Evolutionary conservation across 192 early-diverging fungal genomes (phyloP), one percentile per base, ranked within the genome.

Genomic region (Linnemannia zychae): DNA sequence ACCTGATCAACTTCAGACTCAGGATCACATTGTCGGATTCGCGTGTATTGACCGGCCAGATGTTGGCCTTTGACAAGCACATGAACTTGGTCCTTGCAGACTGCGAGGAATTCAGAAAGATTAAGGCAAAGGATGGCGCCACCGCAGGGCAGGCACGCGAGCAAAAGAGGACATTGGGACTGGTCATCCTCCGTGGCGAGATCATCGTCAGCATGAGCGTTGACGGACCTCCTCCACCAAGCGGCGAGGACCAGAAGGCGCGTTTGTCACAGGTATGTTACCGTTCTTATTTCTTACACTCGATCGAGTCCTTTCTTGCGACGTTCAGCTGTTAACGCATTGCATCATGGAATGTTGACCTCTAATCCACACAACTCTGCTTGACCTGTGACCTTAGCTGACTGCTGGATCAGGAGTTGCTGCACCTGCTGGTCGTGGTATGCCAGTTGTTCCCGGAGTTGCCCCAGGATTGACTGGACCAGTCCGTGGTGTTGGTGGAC

Each of bases 21-120:
- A 92, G 96, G 75, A 94, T 99, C 78, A 98, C 96, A 63, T 88
- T 99, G 70, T 90, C 93, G 36, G 99, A 99, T 87, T 95, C 96
- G 66, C 94, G 99, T 67, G 95, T 95, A 9, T 88, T 99, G 78
- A 94, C 98, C 15, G 99, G 99, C 46, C 97, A 99, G 81, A 99
- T 99, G 98, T 91, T 99, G 50, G 99, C 99, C 24, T 99, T 99
- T 79, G 99, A 99, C 90, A 98, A 98, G 87, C 96, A 99, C 88
- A 99, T 99, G 99, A 99, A 99, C 82, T 91, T 99, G 68, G 99
- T 99, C 24, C 92, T 99, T 31, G 91, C 97, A 36, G 99, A 99
- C 87, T 97, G 96, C 90, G 96, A 99, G 87, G 99, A 99, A 87
- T 98, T 97, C 85, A 93, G 99, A 60, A 95, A 93, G 72, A 90